Evolutionary conservation across 2,329 filamentous ascomycete genomes (phyloP).

Genomic region (Pseudogymnoascus sp.): DNA sequence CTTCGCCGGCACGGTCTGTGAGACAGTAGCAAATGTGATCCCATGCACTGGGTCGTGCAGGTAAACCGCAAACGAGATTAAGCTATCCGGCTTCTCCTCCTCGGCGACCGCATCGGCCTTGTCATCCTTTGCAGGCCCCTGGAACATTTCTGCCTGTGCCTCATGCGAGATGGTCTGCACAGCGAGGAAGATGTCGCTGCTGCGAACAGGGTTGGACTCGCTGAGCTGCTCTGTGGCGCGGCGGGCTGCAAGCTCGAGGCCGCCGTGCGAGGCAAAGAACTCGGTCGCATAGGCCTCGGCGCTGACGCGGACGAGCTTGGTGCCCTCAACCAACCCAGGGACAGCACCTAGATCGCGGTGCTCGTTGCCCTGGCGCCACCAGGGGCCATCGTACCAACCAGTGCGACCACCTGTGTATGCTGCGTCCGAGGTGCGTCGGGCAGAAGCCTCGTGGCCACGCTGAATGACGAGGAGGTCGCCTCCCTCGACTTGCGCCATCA

Average conservation of each 20-base stretch:
- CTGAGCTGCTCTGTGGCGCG: constrained; percentile 70
- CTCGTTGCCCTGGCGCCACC: constrained; percentile 71
- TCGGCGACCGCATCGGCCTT: constrained; percentile 43
- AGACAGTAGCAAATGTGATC: constrained; percentile 75
- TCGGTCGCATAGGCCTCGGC: constrained; percentile 83
- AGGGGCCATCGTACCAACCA: constrained; percentile 89
- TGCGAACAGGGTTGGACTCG: constrained; percentile 82
- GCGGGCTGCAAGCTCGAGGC: constrained; percentile 69
- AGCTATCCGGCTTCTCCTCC: constrained; percentile 45
- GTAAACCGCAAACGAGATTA: constrained; percentile 67
- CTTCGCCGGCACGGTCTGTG: constrained; percentile 70
- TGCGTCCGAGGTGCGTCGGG: constrained; percentile 54
- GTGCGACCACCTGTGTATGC: constrained; percentile 47
- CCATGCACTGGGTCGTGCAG: constrained; percentile 83
- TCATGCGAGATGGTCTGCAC: constrained; percentile 74
- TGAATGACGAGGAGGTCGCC: constrained; percentile 92
- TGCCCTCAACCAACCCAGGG: constrained; percentile 73
- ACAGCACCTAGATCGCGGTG: constrained; percentile 72
- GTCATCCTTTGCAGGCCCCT: constrained; percentile 48
- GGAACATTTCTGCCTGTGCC: constrained; percentile 58
- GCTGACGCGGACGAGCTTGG: constrained; percentile 80
- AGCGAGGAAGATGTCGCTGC: constrained; percentile 90
- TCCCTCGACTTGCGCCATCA: constrained; percentile 98
- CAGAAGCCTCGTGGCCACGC: constrained; percentile 75
- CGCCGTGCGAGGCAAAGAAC: constrained; percentile 70